Conservation (phyloP, 1,284 basidiomycete species). For the Farysia itapuensis region DNA sequence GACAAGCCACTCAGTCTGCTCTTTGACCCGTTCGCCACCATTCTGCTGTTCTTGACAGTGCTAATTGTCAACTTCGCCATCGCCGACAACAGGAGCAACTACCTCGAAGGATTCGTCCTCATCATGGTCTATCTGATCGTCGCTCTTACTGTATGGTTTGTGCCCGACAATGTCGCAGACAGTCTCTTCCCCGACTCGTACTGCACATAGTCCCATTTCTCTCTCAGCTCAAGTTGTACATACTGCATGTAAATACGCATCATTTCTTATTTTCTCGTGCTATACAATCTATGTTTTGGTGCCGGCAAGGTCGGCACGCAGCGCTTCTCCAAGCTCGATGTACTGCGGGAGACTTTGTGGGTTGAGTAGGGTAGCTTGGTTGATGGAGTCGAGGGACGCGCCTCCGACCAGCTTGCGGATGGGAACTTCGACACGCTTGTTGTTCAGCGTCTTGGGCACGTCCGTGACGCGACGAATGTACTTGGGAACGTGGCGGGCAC, state of each 20-base stretch:
- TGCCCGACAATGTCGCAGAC: constrained; percentile 31
- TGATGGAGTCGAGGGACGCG: constrained; percentile 70
- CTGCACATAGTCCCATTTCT: neutral
- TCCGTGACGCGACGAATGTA: constrained; percentile 73
- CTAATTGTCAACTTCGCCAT: constrained; percentile 49
- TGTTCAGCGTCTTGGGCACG: constrained; percentile 79
- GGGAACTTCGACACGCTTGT: constrained; percentile 80
- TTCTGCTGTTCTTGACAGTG: constrained; percentile 44
- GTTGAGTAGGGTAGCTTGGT: constrained; percentile 75
- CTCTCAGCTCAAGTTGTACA: neutral
- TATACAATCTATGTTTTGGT: neutral
- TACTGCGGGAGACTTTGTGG: constrained; percentile 73
- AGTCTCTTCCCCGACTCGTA: constrained; percentile 15
- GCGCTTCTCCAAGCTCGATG: constrained; percentile 65
- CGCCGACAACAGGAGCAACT: constrained; percentile 46
- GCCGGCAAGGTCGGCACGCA: constrained; percentile 63
- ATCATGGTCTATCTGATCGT: constrained; percentile 48
- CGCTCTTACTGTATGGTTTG: constrained; percentile 42
- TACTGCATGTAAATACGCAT: neutral
- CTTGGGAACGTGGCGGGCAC: constrained; percentile 60
- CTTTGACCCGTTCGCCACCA: constrained; percentile 51
- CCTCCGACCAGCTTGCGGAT: constrained; percentile 83
- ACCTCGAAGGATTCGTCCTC: constrained; percentile 45
- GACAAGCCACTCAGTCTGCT: constrained; percentile 45
- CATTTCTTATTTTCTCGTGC: neutral